A percentile compares a stretch with the other conserved stretches of the same genome.
phyloP scores from a whole-genome alignment of 805 yeast genomes.

The Millerozyma miso region DNA sequence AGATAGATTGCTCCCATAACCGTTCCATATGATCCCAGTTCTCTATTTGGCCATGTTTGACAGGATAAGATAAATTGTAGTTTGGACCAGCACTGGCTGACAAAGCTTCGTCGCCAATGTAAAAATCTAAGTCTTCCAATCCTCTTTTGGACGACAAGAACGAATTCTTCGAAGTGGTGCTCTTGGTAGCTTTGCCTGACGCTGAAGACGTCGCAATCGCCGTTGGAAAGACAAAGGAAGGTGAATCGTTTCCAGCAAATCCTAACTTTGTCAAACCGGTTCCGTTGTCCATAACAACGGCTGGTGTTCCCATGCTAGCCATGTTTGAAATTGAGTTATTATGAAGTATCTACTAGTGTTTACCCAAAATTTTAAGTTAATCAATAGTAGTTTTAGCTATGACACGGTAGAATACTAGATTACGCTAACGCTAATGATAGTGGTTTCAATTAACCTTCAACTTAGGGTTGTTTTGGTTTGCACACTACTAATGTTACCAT shows the following conservation, averaged over 20 bases:
- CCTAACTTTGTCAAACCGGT: conserved; percentile 97
- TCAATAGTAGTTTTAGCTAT: background rate
- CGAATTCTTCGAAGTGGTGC: conserved; percentile 46
- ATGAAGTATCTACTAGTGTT: background rate
- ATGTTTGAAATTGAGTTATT: conserved; percentile 22
- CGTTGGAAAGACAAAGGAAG: conserved; percentile 95
- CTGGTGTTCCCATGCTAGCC: conserved; percentile 75
- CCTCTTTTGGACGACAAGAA: conserved; percentile 70
- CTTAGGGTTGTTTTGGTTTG: background rate
- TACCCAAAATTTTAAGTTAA: background rate
- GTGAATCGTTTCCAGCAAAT: conserved; percentile 97
- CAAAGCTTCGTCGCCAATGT: conserved; percentile 93
- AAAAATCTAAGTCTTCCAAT: conserved; percentile 90
- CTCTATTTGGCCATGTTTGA: conserved; percentile 96
- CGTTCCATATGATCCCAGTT: conserved; percentile 99
- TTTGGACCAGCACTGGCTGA: conserved; percentile 87
- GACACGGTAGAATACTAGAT: background rate
- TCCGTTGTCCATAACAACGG: conserved; percentile 98
- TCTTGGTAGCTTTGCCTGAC: conserved; percentile 37
- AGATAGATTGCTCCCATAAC: conserved; percentile 96
- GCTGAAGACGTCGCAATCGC: conserved; percentile 80
- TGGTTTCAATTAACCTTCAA: background rate
- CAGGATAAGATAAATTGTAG: conserved; percentile 85
- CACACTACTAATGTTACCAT: too few species aligned
- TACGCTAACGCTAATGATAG: background rate